These are phyloP conservation scores for Pestalotiopsis fici DNA, from an alignment of 2,329 filamentous ascomycete species.

Conservation along the genomic window DNA sequence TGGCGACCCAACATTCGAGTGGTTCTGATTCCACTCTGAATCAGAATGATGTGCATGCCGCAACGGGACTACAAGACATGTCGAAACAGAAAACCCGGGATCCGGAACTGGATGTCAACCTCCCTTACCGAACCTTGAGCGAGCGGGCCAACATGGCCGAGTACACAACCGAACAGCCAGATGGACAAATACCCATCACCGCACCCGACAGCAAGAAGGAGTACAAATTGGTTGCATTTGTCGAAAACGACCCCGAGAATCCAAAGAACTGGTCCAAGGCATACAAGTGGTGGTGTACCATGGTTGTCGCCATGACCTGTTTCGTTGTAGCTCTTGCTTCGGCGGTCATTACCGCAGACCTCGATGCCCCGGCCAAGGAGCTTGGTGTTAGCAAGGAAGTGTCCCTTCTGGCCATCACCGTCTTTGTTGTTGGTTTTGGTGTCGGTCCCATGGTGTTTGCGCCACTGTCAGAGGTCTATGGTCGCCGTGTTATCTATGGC, in stretches of 20 bases:
- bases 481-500: constrained; percentile 71
- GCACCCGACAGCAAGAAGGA: constrained; percentile 15
- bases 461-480: constrained; percentile 74
- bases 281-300: constrained; percentile 82
- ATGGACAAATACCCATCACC: constrained; percentile 59
- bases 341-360: constrained; percentile 76
- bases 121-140: constrained; percentile 67
- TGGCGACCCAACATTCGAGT: background rate
- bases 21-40: background rate
- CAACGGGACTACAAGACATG: background rate
- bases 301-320: constrained; percentile 77
- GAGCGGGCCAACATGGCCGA: constrained; percentile 64
- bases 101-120: constrained; percentile 50
- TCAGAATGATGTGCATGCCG: background rate
- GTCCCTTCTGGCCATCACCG: constrained; percentile 68
- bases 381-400: constrained; percentile 75
- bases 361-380: constrained; percentile 61
- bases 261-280: constrained; percentile 83
- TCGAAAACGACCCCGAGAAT: constrained; percentile 70
- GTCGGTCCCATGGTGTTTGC: constrained; percentile 82
- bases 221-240: constrained; percentile 64
- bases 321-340: constrained; percentile 74
- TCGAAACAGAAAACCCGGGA: constrained; percentile 22
- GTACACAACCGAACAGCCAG: constrained; percentile 62
- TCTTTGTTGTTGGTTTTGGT: constrained; percentile 83